Base-by-base conservation (phyloP, 2,329 filamentous ascomycete genomes). In the Eutypella sp. region DNA sequence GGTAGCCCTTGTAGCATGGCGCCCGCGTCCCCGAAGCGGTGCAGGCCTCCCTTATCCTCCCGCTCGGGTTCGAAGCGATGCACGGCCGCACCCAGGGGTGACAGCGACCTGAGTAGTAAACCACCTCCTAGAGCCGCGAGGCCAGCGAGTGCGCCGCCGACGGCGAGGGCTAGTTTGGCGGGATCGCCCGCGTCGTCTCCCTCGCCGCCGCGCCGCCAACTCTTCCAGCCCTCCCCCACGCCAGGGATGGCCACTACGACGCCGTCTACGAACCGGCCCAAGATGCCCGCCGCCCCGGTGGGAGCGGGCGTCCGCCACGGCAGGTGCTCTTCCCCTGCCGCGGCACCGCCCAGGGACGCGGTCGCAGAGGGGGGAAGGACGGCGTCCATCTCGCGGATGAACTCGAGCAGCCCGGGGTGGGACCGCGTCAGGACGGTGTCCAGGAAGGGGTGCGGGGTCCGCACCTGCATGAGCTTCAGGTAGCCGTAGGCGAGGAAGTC, bases 401-500 rank as follows among this genome's bases (percentile, higher is more conserved):
- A 59, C 5, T 47, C 48, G 16, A 53, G 20, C 6, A 67, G 53
- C 22, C 52, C 48, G 6, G 56, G 49, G 40, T 55, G 57, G 11
- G 59, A 57, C 40, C 51, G 50, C 18, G 46, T 48, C 31, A 69
- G 51, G 31, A 55, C 55, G 3, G 46, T 54, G 6, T 54, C 56
- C 2, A 76, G 59, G 58, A 71, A 74, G 43, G 73, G 67, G 42
- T 67, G 67, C 3, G 74, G 74, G 3, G 76, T 72, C 11, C 66
- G 58, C 7, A 72, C 67, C 19, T 85, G 71, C 71, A 93, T 86
- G 41, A 96, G 68, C 2, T 81, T 76, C 29, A 97, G 70, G 62
- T 95, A 95, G 10, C 84, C 93, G 57, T 89, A 80, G 0, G 82
- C 84, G 40, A 96, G 65, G 61, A 88, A 96, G 65, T 96, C 91